A percentile compares a stretch with the other conserved stretches of the same genome.
Conservation (phyloP, 176 grass and related monocot species). For the Oryza officinalis region DNA sequence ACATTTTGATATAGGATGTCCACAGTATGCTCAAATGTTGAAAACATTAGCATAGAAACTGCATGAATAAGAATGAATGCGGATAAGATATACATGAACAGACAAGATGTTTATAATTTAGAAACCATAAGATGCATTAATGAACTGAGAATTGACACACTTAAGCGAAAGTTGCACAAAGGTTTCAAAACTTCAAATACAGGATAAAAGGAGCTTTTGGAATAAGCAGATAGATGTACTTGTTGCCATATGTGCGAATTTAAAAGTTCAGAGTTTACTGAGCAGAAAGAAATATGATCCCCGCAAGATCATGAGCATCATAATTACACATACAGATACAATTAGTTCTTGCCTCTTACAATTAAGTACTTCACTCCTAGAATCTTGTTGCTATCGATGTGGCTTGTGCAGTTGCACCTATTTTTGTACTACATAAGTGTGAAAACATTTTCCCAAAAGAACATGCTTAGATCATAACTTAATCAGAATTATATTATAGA, state of each 20-base stretch:
- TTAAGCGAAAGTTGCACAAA: neutral
- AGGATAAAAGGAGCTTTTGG: neutral
- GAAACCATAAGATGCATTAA: neutral
- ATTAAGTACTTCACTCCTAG: neutral
- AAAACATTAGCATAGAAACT: slow-evolving; percentile 99
- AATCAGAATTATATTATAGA: slow-evolving; percentile 12
- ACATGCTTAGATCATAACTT: neutral
- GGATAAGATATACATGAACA: slow-evolving; percentile 2
- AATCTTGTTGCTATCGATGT: neutral
- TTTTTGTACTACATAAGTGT: neutral
- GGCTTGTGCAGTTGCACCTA: neutral
- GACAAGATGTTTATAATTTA: neutral
- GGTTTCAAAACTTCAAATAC: slow-evolving; percentile 1
- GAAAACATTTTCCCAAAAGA: neutral
- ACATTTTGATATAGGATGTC: slow-evolving; percentile 71
- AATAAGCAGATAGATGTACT: neutral
- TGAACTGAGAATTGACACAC: neutral
- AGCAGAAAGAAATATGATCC: slow-evolving; percentile 2
- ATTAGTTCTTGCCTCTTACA: neutral
- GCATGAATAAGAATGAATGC: slow-evolving; percentile 19
- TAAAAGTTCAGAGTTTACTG: slow-evolving; percentile 5
- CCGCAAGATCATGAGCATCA: neutral
- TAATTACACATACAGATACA: slow-evolving; percentile 2
- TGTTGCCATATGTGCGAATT: neutral
- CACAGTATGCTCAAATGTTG: slow-evolving; percentile 82